Evolutionary conservation across 768 basidiomycete genomes (phyloP).

Genomic region (Trametes sanguinea): DNA sequence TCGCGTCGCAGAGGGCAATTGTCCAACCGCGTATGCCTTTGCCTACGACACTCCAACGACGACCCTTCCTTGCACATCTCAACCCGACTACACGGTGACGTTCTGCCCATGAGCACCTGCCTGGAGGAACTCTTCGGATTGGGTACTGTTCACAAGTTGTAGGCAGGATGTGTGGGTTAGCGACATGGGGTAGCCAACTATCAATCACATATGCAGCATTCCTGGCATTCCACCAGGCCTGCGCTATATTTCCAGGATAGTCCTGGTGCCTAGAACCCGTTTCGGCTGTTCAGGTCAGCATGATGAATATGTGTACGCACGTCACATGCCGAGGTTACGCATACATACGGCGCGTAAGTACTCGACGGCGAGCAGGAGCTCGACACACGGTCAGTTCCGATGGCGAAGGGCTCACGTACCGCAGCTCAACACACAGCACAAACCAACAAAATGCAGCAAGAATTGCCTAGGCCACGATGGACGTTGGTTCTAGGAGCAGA

Average conservation of each 20-base stretch:
- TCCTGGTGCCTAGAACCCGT: neutral
- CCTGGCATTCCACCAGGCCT: neutral
- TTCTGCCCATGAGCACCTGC: neutral
- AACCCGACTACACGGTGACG: slow-evolving; percentile 5
- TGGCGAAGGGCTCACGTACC: too few relatives aligned
- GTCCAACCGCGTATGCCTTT: slow-evolving; percentile 50
- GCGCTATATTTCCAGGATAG: neutral
- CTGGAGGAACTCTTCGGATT: too few relatives aligned
- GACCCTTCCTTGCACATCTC: neutral
- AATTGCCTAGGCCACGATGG: neutral
- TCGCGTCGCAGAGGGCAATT: slow-evolving; percentile 38
- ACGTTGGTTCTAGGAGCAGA: slow-evolving; percentile 1
- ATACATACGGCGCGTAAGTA: neutral
- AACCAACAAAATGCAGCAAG: neutral
- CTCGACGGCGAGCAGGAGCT: neutral
- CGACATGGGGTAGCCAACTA: too few relatives aligned
- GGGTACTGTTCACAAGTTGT: too few relatives aligned
- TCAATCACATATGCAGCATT: too few relatives aligned
- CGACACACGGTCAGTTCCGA: too few relatives aligned
- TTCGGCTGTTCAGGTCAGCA: neutral
- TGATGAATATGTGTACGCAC: too few relatives aligned
- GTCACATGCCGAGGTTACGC: too few relatives aligned
- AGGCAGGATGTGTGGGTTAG: too few relatives aligned
- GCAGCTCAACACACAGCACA: too few relatives aligned
- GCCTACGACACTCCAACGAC: slow-evolving; percentile 49